Percentiles rank a stretch among this genome's conserved stretches.
Evolutionary conservation across 2,329 filamentous ascomycete genomes (phyloP).

Genomic region (Fusarium virguliforme): DNA sequence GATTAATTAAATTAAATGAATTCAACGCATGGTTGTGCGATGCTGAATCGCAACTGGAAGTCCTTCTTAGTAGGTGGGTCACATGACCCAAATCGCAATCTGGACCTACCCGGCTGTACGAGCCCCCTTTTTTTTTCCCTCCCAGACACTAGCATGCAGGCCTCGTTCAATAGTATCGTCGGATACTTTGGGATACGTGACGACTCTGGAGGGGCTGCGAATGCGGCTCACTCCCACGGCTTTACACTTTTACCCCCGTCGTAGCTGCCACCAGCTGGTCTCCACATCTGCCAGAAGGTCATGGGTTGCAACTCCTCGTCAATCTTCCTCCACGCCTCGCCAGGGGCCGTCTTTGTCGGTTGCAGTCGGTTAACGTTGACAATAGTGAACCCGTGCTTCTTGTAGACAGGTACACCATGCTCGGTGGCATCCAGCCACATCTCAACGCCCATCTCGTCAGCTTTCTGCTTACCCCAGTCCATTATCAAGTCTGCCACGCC

Average conservation of each 20-base stretch:
- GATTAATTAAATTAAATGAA: no score
- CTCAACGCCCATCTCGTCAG: slow-evolving; percentile 47
- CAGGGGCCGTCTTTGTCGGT: slow-evolving; percentile 27
- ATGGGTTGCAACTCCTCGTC: slow-evolving; percentile 39
- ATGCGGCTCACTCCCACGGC: slow-evolving; percentile 28
- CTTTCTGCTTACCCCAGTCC: slow-evolving; percentile 46
- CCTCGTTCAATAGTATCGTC: no score
- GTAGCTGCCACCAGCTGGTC: slow-evolving; percentile 39
- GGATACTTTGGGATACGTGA: no score
- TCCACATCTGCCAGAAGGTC: slow-evolving; percentile 44
- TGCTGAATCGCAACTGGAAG: no score
- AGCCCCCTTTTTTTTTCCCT: no score
- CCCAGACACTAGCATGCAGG: no score
- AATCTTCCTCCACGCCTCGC: slow-evolving; percentile 37
- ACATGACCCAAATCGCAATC: no score
- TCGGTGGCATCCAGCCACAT: slow-evolving; percentile 47
- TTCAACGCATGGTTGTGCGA: no score
- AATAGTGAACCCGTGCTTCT: slow-evolving; percentile 44
- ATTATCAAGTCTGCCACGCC: slow-evolving; percentile 44
- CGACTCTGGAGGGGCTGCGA: no score
- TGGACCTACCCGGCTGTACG: no score
- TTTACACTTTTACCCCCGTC: slow-evolving; percentile 35
- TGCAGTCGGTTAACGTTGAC: slow-evolving; percentile 31
- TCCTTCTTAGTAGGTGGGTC: no score
- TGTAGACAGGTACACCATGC: slow-evolving; percentile 43